Conservation (phyloP, 352 stramenopile genomes). For the Globisporangium paroecandrum region DNA sequence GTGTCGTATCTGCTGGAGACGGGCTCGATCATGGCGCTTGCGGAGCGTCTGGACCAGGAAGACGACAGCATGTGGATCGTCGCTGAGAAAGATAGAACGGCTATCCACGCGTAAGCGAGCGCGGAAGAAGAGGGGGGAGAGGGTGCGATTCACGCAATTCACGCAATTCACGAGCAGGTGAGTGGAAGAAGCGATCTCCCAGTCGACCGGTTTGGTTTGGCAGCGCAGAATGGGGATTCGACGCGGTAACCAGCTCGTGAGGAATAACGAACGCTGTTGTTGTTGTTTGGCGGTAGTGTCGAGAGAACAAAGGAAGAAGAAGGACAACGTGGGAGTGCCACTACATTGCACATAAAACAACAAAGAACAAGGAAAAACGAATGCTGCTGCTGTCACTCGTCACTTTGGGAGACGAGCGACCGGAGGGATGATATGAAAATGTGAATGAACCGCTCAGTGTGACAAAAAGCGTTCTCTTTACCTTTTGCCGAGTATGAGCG, state of each 20-base stretch:
- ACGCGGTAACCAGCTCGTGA: not conserved
- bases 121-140: not conserved
- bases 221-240: not conserved
- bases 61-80: constrained; percentile 84
- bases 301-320: not conserved
- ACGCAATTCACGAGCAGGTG: not conserved
- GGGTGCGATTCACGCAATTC: not conserved
- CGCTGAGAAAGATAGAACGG: constrained; percentile 79
- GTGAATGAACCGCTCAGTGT: not conserved
- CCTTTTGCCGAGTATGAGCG: too few relatives aligned
- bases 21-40: constrained; percentile 82
- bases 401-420: not conserved
- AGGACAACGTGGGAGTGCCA: not conserved
- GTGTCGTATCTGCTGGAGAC: constrained; percentile 86
- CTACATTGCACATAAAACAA: not conserved
- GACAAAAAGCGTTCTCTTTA: too few relatives aligned
- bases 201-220: not conserved
- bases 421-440: not conserved
- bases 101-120: constrained; percentile 62
- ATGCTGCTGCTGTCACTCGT: too few relatives aligned
- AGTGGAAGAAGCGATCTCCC: not conserved
- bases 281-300: not conserved
- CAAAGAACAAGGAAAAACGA: too few relatives aligned
- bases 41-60: constrained; percentile 74
- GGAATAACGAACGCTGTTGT: not conserved